Conservation (phyloP, 371 early-diverging fungal species). For the Mucor irregularis region DNA sequence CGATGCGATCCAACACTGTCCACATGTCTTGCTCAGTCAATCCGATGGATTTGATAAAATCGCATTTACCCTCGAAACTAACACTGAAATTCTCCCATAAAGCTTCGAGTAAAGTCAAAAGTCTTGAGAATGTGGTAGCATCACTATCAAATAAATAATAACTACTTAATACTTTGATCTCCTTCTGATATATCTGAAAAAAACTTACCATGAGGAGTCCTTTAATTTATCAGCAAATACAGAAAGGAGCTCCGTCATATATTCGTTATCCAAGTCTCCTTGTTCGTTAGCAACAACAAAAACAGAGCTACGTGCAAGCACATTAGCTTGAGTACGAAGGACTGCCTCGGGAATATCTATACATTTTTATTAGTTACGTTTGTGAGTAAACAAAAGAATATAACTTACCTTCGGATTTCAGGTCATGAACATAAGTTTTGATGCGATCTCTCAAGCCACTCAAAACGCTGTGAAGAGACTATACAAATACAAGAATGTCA, state of each 20-base stretch:
- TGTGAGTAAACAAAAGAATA: background rate
- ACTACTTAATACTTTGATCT: background rate
- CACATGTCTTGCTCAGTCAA: background rate
- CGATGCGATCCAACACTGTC: slow-evolving; percentile 17
- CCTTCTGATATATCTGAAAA: background rate
- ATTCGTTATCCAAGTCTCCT: slow-evolving; percentile 4
- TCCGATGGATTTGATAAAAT: slow-evolving; percentile 5
- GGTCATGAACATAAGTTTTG: slow-evolving; percentile 24
- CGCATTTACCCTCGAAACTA: slow-evolving; percentile 17
- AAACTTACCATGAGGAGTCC: slow-evolving; percentile 20
- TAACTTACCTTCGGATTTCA: slow-evolving; percentile 19
- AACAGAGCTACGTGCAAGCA: slow-evolving; percentile 29
- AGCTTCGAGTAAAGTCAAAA: slow-evolving; percentile 26
- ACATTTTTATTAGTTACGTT: background rate
- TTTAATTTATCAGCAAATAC: slow-evolving; percentile 18
- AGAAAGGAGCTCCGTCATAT: slow-evolving; percentile 8
- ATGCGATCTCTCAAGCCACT: slow-evolving; percentile 27
- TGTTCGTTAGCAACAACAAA: slow-evolving; percentile 25
- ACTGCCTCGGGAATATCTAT: slow-evolving; percentile 39
- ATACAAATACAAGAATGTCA: background rate
- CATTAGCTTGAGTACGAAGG: slow-evolving; percentile 41
- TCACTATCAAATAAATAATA: background rate
- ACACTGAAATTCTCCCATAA: slow-evolving; percentile 32
- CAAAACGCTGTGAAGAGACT: slow-evolving; percentile 12
- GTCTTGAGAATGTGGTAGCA: slow-evolving; percentile 5